phyloP scores from a whole-genome alignment of 305 asterid genomes.

The Rubia tinctorum region DNA sequence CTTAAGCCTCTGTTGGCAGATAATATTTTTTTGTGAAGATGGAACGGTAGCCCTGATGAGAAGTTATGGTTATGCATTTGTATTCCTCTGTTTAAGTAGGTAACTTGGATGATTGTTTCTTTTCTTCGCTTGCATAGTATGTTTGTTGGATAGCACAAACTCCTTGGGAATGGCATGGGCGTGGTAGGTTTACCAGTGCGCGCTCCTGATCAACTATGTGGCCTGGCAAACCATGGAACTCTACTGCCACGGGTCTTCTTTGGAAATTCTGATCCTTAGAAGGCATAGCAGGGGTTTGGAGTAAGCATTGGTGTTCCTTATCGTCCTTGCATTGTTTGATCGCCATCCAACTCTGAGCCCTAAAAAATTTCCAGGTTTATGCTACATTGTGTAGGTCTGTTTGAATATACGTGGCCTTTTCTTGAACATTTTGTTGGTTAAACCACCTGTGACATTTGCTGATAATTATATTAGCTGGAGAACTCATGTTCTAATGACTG shows the following conservation, averaged over 20 bases:
- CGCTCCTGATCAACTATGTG: slow-evolving; percentile 34
- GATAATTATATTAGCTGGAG: neutral
- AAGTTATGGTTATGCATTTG: neutral
- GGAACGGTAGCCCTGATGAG: neutral
- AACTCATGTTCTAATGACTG: neutral
- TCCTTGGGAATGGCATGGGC: slow-evolving; percentile 40
- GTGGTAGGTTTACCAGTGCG: slow-evolving; percentile 48
- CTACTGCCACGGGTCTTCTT: slow-evolving; percentile 41
- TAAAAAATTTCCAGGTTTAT: slow-evolving; percentile 17
- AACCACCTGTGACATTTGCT: neutral
- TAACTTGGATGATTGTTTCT: slow-evolving; percentile 22
- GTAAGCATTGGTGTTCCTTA: slow-evolving; percentile 14
- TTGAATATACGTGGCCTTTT: slow-evolving; percentile 11
- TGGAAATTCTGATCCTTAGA: slow-evolving; percentile 23
- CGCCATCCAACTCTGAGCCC: slow-evolving; percentile 12
- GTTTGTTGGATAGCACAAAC: slow-evolving; percentile 41
- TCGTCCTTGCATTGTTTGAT: slow-evolving; percentile 14
- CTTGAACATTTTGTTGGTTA: neutral
- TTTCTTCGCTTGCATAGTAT: slow-evolving; percentile 40
- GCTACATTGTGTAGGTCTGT: slow-evolving; percentile 23
- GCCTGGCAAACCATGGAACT: slow-evolving; percentile 43
- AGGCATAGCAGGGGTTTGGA: slow-evolving; percentile 14
- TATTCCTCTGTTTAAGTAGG: neutral
- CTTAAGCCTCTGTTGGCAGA: neutral
- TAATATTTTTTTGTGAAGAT: neutral